A percentile compares a stretch with the other conserved stretches of the same genome.
phyloP scores from a whole-genome alignment of 495 filamentous ascomycete species.

The Xylaria acuta region DNA sequence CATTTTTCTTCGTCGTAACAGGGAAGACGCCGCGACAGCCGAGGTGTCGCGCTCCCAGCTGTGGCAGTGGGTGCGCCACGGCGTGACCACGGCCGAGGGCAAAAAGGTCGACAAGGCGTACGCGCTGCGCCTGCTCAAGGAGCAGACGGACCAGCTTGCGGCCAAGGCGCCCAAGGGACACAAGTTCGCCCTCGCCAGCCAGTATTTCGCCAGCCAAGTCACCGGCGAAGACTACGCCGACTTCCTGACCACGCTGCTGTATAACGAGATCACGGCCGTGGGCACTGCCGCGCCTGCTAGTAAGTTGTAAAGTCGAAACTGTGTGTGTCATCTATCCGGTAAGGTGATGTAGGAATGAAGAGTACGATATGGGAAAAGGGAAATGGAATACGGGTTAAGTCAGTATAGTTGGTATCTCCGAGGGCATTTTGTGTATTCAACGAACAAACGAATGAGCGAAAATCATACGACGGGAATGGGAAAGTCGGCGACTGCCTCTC shows the following conservation, averaged over 20 bases:
- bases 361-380: background rate
- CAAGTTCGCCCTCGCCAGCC: slow-evolving; percentile 87
- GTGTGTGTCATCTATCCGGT: background rate
- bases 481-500: background rate
- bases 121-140: slow-evolving; percentile 80
- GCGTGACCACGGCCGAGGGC: slow-evolving; percentile 84
- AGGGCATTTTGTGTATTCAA: background rate
- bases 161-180: slow-evolving; percentile 84
- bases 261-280: slow-evolving; percentile 92
- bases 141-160: slow-evolving; percentile 79
- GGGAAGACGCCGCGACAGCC: slow-evolving; percentile 95
- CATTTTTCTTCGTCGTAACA: slow-evolving; percentile 33
- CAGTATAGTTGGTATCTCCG: background rate
- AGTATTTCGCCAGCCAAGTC: slow-evolving; percentile 92
- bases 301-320: slow-evolving; percentile 52
- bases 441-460: background rate
- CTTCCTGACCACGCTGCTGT: slow-evolving; percentile 90
- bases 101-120: slow-evolving; percentile 93
- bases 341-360: background rate
- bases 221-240: slow-evolving; percentile 98
- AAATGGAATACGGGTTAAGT: background rate
- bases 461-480: background rate
- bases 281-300: slow-evolving; percentile 72
- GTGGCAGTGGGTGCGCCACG: slow-evolving; percentile 95
- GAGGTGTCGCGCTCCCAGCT: slow-evolving; percentile 92